Conservation (phyloP, 805 yeast genomes). For the Wickerhamiella australiensis region DNA sequence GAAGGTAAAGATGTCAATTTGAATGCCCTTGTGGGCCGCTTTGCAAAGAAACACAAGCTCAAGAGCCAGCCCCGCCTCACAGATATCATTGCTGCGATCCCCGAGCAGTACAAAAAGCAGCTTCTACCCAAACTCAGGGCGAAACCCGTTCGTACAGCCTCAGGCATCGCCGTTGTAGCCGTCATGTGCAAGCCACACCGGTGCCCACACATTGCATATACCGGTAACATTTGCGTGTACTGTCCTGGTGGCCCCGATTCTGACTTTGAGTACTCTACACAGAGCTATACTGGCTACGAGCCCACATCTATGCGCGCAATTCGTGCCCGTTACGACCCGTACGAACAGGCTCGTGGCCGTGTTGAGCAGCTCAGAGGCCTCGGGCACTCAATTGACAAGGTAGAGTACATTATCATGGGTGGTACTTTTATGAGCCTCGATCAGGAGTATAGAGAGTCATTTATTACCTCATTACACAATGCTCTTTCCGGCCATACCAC, state of each 20-base stretch:
- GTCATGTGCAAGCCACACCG: slow-evolving; percentile 99
- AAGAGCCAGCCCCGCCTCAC: slow-evolving; percentile 89
- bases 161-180: slow-evolving; percentile 98
- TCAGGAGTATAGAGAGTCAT: slow-evolving; percentile 74
- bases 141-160: slow-evolving; percentile 97
- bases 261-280: slow-evolving; percentile 95
- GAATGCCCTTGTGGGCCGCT: slow-evolving; percentile 75
- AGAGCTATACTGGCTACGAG: slow-evolving; percentile 95
- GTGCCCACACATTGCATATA: slow-evolving; percentile 97
- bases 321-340: slow-evolving; percentile 94
- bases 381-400: slow-evolving; percentile 95
- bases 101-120: slow-evolving; percentile 88
- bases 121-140: slow-evolving; percentile 88
- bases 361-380: slow-evolving; percentile 88
- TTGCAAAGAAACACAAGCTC: slow-evolving; percentile 80
- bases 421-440: slow-evolving; percentile 97
- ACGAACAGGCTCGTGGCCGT: slow-evolving; percentile 96
- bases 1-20: slow-evolving; percentile 69
- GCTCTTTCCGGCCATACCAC: slow-evolving; percentile 91
- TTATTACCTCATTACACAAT: slow-evolving; percentile 82
- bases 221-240: slow-evolving; percentile 94
- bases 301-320: slow-evolving; percentile 99
- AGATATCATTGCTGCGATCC: slow-evolving; percentile 88
- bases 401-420: slow-evolving; percentile 96
- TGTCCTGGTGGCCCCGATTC: slow-evolving; percentile 99